Evolutionary conservation across 2,329 filamentous ascomycete genomes (phyloP).

Genomic region (Fusarium pininemorale): DNA sequence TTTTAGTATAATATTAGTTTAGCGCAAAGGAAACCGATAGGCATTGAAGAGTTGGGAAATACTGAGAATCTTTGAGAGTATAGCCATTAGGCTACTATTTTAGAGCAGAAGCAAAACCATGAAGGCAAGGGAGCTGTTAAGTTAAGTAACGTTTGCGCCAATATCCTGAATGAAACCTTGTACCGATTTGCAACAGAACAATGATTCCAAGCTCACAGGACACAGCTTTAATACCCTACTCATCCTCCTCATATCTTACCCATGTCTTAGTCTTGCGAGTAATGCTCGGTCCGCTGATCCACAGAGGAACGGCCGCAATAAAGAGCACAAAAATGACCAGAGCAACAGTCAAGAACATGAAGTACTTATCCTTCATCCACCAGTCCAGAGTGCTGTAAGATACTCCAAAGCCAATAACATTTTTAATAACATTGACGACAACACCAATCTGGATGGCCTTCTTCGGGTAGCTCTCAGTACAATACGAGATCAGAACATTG

Average conservation of each 20-base stretch:
- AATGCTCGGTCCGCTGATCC: accelerated
- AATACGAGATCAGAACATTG: not conserved
- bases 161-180: too few species aligned
- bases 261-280: not conserved
- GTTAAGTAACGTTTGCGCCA: too few species aligned
- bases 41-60: too few species aligned
- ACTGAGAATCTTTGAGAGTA: too few species aligned
- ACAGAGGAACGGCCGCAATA: accelerated
- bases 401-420: not conserved
- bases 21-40: too few species aligned
- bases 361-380: not conserved
- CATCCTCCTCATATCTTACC: not conserved
- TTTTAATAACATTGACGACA: not conserved
- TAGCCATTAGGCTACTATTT: too few species aligned
- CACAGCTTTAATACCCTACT: accelerated
- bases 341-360: not conserved
- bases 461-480: not conserved
- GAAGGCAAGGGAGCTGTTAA: too few species aligned
- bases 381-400: not conserved
- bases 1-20: too few species aligned
- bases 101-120: too few species aligned
- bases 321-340: not conserved
- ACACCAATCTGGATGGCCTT: not conserved
- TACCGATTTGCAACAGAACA: too few species aligned
- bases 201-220: too few species aligned